phyloP scores from a whole-genome alignment of 371 early-diverging fungal genomes.

The Mortierella sp. region DNA sequence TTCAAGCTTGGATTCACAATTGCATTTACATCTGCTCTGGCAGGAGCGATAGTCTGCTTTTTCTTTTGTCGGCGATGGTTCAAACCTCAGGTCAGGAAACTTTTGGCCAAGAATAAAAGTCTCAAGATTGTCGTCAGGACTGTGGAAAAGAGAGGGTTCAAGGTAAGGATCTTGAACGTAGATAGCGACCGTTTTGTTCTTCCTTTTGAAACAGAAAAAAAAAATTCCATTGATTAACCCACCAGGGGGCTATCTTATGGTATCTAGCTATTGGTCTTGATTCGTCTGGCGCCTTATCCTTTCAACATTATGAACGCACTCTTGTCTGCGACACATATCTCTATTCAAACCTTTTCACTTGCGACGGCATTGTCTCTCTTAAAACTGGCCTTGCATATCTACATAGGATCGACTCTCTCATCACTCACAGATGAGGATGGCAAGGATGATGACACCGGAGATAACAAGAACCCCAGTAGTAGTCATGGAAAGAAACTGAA shows the following conservation, averaged over 20 bases:
- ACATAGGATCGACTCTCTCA: slow-evolving; percentile 78
- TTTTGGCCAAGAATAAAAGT: slow-evolving; percentile 66
- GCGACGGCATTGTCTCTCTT: slow-evolving; percentile 76
- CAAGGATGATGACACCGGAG: slow-evolving; percentile 34
- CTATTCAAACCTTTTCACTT: slow-evolving; percentile 63
- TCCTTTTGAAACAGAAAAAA: too few species aligned
- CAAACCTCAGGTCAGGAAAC: slow-evolving; percentile 62
- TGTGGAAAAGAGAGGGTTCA: slow-evolving; percentile 77
- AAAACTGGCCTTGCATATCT: slow-evolving; percentile 77
- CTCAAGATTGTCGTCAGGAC: slow-evolving; percentile 70
- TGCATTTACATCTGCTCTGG: slow-evolving; percentile 69
- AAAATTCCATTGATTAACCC: too few species aligned
- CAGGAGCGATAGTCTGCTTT: slow-evolving; percentile 75
- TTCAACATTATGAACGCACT: slow-evolving; percentile 78
- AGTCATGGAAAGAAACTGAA: slow-evolving; percentile 42
- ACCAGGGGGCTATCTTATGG: too few species aligned
- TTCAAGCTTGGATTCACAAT: slow-evolving; percentile 70
- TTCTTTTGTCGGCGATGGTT: slow-evolving; percentile 66
- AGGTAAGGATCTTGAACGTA: slow-evolving; percentile 60
- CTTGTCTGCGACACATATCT: slow-evolving; percentile 73
- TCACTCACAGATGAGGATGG: slow-evolving; percentile 66
- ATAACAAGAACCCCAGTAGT: slow-evolving; percentile 1
- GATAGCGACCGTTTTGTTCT: not conserved
- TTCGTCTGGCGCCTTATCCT: slow-evolving; percentile 85
- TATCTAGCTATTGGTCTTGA: slow-evolving; percentile 70